Conservation (phyloP, 257 asterid genomes). For the Solanum corneliomulleri region DNA sequence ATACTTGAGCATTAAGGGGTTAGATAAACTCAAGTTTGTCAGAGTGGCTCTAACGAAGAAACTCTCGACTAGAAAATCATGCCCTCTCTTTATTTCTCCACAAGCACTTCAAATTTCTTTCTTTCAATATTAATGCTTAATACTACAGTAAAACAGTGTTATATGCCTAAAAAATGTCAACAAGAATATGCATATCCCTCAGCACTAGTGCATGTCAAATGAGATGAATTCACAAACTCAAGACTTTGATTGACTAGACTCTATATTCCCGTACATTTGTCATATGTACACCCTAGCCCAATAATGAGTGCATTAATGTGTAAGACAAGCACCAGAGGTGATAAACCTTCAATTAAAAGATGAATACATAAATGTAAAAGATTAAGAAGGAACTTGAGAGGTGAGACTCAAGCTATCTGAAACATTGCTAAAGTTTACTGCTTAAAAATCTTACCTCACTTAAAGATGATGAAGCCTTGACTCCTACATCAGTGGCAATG, state of each 20-base stretch:
- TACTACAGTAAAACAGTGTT: neutral
- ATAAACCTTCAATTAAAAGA: neutral
- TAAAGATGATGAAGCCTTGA: constrained; percentile 9
- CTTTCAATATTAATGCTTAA: neutral
- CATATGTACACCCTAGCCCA: neutral
- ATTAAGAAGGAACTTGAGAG: neutral
- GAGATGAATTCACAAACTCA: neutral
- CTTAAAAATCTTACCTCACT: constrained; percentile 11
- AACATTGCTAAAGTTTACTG: neutral
- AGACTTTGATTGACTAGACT: neutral
- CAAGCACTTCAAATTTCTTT: too few relatives aligned
- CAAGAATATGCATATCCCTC: neutral
- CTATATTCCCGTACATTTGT: neutral
- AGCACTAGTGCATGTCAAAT: neutral
- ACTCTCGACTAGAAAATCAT: too few relatives aligned
- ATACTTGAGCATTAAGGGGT: too few relatives aligned
- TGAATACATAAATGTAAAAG: neutral
- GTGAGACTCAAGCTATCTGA: neutral
- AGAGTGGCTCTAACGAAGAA: accelerated
- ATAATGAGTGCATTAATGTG: neutral
- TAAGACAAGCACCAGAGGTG: neutral
- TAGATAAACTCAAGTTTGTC: too few relatives aligned
- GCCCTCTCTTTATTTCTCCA: too few relatives aligned
- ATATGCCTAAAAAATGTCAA: neutral
- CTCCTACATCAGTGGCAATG: constrained; percentile 7